Evolutionary conservation across 2,329 filamentous ascomycete genomes (phyloP).

Genomic region (Colletotrichum lindemuthianum): DNA sequence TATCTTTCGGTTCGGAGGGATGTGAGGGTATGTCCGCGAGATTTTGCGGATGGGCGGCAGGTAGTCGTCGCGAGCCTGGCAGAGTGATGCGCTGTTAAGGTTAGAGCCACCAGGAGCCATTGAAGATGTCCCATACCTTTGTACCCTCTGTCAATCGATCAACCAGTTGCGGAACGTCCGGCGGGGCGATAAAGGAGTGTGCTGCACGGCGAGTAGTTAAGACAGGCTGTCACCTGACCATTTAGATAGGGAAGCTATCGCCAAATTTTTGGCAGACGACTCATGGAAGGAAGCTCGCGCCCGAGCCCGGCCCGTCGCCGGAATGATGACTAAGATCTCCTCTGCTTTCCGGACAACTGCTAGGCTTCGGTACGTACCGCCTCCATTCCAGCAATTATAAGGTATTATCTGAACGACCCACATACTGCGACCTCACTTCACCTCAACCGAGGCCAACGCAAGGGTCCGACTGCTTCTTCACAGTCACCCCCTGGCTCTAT

Average conservation of each 20-base stretch:
- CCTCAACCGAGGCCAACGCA: too few relatives aligned
- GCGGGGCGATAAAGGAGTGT: conserved; percentile 2
- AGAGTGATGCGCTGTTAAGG: not conserved
- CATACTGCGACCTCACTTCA: too few relatives aligned
- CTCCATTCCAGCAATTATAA: too few relatives aligned
- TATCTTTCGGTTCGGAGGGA: conserved; percentile 3
- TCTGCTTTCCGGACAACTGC: too few relatives aligned
- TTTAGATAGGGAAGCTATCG: conserved; percentile 29
- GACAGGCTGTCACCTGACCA: conserved; percentile 13
- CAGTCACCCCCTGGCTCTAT: conserved; percentile 10
- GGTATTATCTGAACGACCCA: too few relatives aligned
- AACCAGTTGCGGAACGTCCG: too few relatives aligned
- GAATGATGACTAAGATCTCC: conserved; percentile 30
- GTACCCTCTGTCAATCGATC: not conserved
- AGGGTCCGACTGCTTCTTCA: not conserved
- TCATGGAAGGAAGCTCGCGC: too few relatives aligned
- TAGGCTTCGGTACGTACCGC: too few relatives aligned
- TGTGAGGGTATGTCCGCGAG: not conserved
- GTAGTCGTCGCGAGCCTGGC: not conserved
- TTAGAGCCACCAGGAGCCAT: not conserved
- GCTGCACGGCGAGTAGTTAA: conserved; percentile 14
- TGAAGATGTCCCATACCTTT: not conserved
- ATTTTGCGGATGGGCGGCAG: not conserved
- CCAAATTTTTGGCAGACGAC: conserved; percentile 30
- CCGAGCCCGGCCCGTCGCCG: conserved; percentile 8